Evolutionary conservation across 257 asterid species (phyloP).

Genomic region (Salvia splendens): DNA sequence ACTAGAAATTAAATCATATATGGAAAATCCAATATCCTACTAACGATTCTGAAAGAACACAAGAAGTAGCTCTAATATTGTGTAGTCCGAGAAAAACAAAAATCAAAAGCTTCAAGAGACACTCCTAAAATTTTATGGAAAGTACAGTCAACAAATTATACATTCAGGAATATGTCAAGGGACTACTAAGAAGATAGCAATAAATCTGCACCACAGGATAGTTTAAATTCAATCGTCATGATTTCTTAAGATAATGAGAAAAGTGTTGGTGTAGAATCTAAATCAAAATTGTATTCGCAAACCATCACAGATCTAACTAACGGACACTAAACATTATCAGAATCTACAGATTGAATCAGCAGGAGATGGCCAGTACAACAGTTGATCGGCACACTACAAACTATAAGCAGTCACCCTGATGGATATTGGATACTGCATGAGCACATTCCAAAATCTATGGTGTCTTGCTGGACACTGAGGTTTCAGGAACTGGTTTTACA

Average conservation of each 20-base stretch:
- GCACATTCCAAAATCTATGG: not conserved
- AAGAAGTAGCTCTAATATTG: constrained; percentile 10
- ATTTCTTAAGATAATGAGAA: constrained; percentile 13
- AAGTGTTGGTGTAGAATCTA: not conserved
- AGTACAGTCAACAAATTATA: constrained; percentile 1
- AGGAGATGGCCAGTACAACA: not conserved
- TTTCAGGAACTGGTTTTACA: not conserved
- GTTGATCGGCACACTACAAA: not conserved
- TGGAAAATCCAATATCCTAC: constrained; percentile 7
- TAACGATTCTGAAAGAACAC: not conserved
- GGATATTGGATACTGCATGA: not conserved
- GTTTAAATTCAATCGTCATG: constrained; percentile 1
- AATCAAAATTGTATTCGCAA: not conserved
- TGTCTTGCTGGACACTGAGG: not conserved
- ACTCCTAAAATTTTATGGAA: not conserved
- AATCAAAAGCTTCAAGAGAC: constrained; percentile 10
- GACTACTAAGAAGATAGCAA: not conserved
- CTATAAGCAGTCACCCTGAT: not conserved
- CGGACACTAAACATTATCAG: constrained; percentile 5
- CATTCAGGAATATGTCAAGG: not conserved
- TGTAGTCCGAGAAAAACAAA: constrained; percentile 13
- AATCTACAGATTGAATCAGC: not conserved
- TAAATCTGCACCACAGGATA: not conserved
- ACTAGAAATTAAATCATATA: not conserved
- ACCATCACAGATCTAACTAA: not conserved